Base-by-base conservation (phyloP, 306 rosid species). In the cucumber (Cucumis sativus) region DNA sequence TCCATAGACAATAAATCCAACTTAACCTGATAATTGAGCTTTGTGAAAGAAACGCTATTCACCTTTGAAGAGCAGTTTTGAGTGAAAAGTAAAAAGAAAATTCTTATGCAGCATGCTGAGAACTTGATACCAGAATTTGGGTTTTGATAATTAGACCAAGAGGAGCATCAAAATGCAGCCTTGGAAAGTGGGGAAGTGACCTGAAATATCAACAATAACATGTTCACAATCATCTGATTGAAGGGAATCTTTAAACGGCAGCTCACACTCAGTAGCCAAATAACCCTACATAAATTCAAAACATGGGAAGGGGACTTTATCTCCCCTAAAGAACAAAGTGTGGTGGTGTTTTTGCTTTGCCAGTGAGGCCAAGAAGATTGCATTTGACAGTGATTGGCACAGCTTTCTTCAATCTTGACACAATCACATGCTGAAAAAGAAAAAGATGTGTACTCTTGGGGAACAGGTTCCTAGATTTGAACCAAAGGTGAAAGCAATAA, bases 331-430 rank as follows among this genome's bases (percentile, higher is more conserved):
- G 77, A 73, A 54, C 21, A 73, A 52, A 73, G 77, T 30, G 77
- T 73, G 63, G 30, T 73, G 40, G 77, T 73, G 77, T 73, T 73
- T 52, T 52, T 54, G 77, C 63, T 73, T 73, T 62, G 77, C 77
- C 47, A 73, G 61, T 30, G 63, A 25, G 52, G 77, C 63, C 28
- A 73, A 73, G 77, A 73, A 73, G 77, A 54, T 73, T 73, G 62
- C 62, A 73, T 54, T 73, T 17, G 63, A 73, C 63, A 73, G 77
- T 73, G 77, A 73, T 28, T 73, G 30, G 8, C 37, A 30, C 77
- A 73, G 49, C 77, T 73, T 54, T 54, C 61, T 52, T 52, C 61
- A 73, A 73, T 54, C 77, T 52, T 73, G 63, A 73, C 49, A 54
- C 77, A 54, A 54, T 30, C 63, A 54, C 47, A 73, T 54, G 77